A percentile compares a stretch with the other conserved stretches of the same genome.
Evolutionary conservation across 139 green algal genomes (phyloP).

Genomic region (Axilococcus clingmanii): DNA sequence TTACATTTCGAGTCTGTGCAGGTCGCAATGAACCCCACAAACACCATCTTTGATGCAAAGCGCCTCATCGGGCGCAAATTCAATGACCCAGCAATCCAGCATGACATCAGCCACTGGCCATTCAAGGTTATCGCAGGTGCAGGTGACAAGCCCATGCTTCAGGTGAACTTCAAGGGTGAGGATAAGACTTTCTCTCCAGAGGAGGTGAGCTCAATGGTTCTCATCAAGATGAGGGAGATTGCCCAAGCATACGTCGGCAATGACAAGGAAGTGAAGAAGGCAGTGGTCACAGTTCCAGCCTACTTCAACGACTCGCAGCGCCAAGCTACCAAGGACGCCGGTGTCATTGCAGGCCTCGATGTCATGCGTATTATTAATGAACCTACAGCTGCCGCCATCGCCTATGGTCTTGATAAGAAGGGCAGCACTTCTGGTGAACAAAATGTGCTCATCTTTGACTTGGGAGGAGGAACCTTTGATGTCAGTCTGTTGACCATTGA

Average conservation of each 20-base stretch:
- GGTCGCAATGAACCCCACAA: slow-evolving; percentile 81
- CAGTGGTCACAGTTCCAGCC: slow-evolving; percentile 91
- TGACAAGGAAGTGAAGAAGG: slow-evolving; percentile 78
- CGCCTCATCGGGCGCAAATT: slow-evolving; percentile 90
- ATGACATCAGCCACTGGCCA: slow-evolving; percentile 88
- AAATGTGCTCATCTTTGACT: slow-evolving; percentile 95
- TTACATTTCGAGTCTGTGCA: slow-evolving; percentile 4
- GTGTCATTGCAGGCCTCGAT: slow-evolving; percentile 87
- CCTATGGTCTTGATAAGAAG: slow-evolving; percentile 76
- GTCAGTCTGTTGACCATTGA: slow-evolving; percentile 98
- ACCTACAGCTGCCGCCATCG: slow-evolving; percentile 87
- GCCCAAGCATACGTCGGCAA: slow-evolving; percentile 69
- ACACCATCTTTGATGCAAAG: slow-evolving; percentile 98
- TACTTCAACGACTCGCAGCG: slow-evolving; percentile 99
- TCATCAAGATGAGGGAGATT: slow-evolving; percentile 97
- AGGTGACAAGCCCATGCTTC: slow-evolving; percentile 83
- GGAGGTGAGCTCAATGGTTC: slow-evolving; percentile 95
- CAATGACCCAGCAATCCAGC: slow-evolving; percentile 72
- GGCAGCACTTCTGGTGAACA: slow-evolving; percentile 38
- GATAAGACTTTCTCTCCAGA: slow-evolving; percentile 86
- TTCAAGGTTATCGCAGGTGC: slow-evolving; percentile 62
- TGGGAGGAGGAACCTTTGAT: slow-evolving; percentile 96
- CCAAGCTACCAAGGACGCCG: slow-evolving; percentile 86
- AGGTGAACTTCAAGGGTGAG: slow-evolving; percentile 85
- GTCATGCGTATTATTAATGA: slow-evolving; percentile 95